Conservation (phyloP, 192 early-diverging fungal genomes). For the Thoreauomyces humboldtii region DNA sequence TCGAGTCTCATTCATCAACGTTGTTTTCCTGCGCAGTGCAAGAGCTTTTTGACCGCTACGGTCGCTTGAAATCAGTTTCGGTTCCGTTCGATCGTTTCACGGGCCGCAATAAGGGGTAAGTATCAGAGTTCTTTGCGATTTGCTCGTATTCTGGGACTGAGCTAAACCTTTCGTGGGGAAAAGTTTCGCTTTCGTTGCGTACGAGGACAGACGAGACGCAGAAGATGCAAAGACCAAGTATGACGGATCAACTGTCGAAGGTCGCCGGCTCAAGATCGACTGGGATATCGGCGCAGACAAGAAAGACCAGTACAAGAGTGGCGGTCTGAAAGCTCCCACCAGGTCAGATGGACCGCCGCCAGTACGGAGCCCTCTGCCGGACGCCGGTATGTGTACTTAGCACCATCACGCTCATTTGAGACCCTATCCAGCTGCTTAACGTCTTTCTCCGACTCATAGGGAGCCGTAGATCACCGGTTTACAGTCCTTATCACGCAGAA, state of each 20-base stretch:
- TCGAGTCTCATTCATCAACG: too few species aligned
- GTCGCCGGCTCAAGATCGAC: constrained; percentile 41
- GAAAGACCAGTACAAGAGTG: constrained; percentile 41
- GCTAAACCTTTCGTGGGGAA: not conserved
- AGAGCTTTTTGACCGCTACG: constrained; percentile 75
- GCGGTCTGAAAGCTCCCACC: too few species aligned
- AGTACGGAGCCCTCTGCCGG: too few species aligned
- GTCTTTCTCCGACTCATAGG: too few species aligned
- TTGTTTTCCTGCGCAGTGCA: constrained; percentile 45
- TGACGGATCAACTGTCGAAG: constrained; percentile 26
- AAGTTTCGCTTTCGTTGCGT: constrained; percentile 78
- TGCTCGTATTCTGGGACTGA: not conserved
- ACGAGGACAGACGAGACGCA: constrained; percentile 68
- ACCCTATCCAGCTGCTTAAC: too few species aligned
- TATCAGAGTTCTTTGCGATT: not conserved
- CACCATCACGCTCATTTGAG: too few species aligned
- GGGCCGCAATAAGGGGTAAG: constrained; percentile 77
- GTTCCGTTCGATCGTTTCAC: constrained; percentile 74
- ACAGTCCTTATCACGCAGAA: too few species aligned
- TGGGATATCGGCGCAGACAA: constrained; percentile 46
- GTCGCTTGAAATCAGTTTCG: constrained; percentile 60
- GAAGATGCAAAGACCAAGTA: constrained; percentile 60
- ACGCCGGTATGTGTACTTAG: too few species aligned
- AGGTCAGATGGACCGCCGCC: too few species aligned
- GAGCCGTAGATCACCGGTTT: too few species aligned